Conservation (phyloP, 1,284 basidiomycete genomes). For the Sutorius eximius region DNA sequence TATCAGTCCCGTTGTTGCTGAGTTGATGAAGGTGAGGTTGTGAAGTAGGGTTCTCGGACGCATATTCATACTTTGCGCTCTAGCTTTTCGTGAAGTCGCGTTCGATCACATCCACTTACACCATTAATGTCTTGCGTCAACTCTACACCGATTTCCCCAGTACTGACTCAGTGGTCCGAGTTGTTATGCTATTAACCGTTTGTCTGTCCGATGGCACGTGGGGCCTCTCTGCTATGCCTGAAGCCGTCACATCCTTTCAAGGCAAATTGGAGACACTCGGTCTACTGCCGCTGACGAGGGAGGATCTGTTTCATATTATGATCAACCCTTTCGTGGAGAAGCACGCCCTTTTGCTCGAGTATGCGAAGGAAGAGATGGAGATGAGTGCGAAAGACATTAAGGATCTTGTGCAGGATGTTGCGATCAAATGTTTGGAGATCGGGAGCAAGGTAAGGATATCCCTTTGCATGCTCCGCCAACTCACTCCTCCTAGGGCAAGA, state of each 20-base stretch:
- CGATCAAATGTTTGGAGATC: conserved; percentile 55
- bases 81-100: conserved; percentile 70
- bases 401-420: conserved; percentile 52
- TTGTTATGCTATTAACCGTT: conserved; percentile 64
- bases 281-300: conserved; percentile 53
- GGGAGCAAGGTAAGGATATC: conserved; percentile 55
- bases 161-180: conserved; percentile 55
- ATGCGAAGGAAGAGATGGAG: conserved; percentile 48
- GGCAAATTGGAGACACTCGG: conserved; percentile 49
- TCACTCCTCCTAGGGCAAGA: conserved; percentile 52
- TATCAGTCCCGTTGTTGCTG: conserved; percentile 52
- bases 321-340: conserved; percentile 68
- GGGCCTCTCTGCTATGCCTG: conserved; percentile 31
- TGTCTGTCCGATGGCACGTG: conserved; percentile 52
- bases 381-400: conserved; percentile 44
- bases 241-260: conserved; percentile 35
- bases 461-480: conserved; percentile 5
- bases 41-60: not conserved
- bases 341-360: conserved; percentile 52
- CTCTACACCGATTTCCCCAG: conserved; percentile 66
- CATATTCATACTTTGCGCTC: conserved; percentile 13
- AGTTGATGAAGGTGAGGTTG: conserved; percentile 56
- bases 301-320: conserved; percentile 62
- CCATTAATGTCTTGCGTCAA: conserved; percentile 53
- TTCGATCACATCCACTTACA: conserved; percentile 53